Base-by-base conservation (phyloP, 306 rosid genomes). In the Castanea sativa region DNA sequence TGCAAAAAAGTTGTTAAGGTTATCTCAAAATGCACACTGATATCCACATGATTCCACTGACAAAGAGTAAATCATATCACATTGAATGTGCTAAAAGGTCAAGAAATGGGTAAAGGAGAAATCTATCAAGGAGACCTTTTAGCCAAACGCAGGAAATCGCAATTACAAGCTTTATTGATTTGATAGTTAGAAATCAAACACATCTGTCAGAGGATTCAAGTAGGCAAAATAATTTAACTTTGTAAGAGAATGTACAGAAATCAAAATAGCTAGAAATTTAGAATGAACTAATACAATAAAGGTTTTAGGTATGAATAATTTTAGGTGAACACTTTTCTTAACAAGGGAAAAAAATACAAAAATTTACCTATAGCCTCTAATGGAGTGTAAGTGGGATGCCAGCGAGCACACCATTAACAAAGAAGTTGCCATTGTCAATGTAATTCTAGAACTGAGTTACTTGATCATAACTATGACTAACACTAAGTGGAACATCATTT, bases 401-500 rank as follows among this genome's bases (percentile, higher is more conserved):
- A 55, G 98, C 60, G 12, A 96, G 87, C 85, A 96, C 87, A 55
- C 97, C 99, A 49, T 93, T 97, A 83, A 96, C 92, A 69, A 94
- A 80, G 86, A 96, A 96, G 16, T 85, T 67, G 1, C 86, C 96
- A 12, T 90, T 90, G 87, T 96, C 99, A 12, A 91, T 55, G 80
- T 81, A 89, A 16, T 81, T 81, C 53, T 93, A 87, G 88, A 70
- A 87, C 78, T 96, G 97, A 4, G 97, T 58, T 41, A 90, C 52
- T 84, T 98, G 99, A 80, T 96, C 98, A 75, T 84, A 96, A 83
- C 98, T 96, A 81, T 90, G 87, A 78, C 91, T 93, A 79, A 12
- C 87, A 89, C 91, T 79, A 25, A 77, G 6, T 32, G 90, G 88
- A 75, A 79, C 18, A 29, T 96, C 99, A 78, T 86, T 96, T 27